Evolutionary conservation across 768 basidiomycete genomes (phyloP), one percentile per base, ranked within the genome.

Genomic region (Clavulina sp.): DNA sequence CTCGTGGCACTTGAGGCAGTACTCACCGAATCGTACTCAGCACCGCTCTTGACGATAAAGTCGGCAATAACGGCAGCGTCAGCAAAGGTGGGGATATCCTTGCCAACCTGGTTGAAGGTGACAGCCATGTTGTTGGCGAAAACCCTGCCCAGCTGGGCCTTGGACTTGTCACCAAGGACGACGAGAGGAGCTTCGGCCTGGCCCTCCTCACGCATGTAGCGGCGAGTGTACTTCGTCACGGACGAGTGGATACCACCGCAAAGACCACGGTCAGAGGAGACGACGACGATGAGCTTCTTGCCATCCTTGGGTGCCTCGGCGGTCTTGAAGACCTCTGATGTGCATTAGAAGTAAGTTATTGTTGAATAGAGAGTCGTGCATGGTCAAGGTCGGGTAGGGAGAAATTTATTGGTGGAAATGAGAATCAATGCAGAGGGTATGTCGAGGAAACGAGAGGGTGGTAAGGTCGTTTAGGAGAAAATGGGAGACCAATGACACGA

Each of bases 181-280:
- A 89, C 80, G 65, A 96, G 61, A 47, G 79, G 74, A 2, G 81
- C 83, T 55, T 75, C 73, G 6, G 69, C 49, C 53, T 78, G 76
- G 47, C 80, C 70, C 19, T 57, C 51, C 29, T 64, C 54, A 31
- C 59, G 68, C 52, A 92, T 61, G 29, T 76, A 81, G 52, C 75
- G 76, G 59, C 86, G 84, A 48, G 88, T 84, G 52, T 79, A 77
- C 69, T 96, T 95, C 59, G 83, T 75, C 63, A 97, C 86, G 50
- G 88, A 89, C 38, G 93, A 97, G 73, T 97, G 93, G 62, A 99
- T 93, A 75, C 95, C 93, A 70, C 95, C 93, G 64, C 93, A 99
- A 53, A 99, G 86, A 69, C 95, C 93, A 70, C 92, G 91, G 80
- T 97, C 93, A 51, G 93, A 96, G 43, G 93, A 95, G 62, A 95